A percentile compares a stretch with the other conserved stretches of the same genome.
These are phyloP conservation scores for Candida boleticola DNA, from an alignment of 805 yeast species.

Conservation along the genomic window DNA sequence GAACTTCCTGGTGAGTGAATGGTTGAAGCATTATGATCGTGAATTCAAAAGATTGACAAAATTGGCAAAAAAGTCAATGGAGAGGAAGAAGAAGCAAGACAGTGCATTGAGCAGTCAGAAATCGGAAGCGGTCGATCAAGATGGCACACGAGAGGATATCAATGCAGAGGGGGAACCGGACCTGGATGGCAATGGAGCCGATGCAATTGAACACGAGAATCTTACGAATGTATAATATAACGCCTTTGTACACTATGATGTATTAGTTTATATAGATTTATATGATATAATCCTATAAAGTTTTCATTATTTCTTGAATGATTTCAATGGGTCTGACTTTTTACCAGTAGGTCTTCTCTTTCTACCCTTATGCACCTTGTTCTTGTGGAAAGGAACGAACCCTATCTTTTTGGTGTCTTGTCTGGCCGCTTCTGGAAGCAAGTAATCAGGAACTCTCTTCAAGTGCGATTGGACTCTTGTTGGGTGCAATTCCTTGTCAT, in stretches of 20 bases:
- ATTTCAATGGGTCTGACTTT: conserved; percentile 66
- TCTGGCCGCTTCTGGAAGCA: conserved; percentile 79
- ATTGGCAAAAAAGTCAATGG: conserved; percentile 31
- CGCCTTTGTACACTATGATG: too few relatives aligned
- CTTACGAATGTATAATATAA: too few relatives aligned
- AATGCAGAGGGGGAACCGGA: too few relatives aligned
- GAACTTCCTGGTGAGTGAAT: conserved; percentile 43
- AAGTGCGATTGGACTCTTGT: conserved; percentile 79
- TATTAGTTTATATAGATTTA: too few relatives aligned
- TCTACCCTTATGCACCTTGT: conserved; percentile 44
- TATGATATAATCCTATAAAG: too few relatives aligned
- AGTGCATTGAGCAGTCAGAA: not conserved
- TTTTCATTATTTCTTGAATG: conserved; percentile 20
- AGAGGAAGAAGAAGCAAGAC: conserved; percentile 11
- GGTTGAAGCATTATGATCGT: conserved; percentile 38
- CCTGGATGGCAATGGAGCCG: too few relatives aligned
- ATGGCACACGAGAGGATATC: too few relatives aligned
- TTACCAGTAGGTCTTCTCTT: conserved; percentile 33
- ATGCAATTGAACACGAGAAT: too few relatives aligned
- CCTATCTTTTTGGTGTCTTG: conserved; percentile 53
- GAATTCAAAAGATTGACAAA: conserved; percentile 39
- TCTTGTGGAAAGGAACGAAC: conserved; percentile 69
- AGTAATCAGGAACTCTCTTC: conserved; percentile 88
- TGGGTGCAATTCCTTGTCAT: conserved; percentile 85
- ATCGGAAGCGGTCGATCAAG: too few relatives aligned